Conservation (phyloP, 2,329 filamentous ascomycete species). For the Dendrostoma leiphaemia region DNA sequence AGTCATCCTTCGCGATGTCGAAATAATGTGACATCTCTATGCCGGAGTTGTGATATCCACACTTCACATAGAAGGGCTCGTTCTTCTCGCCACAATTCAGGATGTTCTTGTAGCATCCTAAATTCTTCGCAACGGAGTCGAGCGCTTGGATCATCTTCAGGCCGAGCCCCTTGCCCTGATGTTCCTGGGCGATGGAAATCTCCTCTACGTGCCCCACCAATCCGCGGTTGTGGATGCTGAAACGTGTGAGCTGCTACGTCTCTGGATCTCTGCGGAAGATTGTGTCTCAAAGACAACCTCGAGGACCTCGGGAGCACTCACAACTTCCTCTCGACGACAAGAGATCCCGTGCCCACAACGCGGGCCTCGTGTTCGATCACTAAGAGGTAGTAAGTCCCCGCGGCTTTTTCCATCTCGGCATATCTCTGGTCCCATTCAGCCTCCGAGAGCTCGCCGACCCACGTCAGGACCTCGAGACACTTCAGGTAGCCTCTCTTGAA, state of each 20-base stretch:
- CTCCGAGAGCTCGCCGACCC: constrained; percentile 69
- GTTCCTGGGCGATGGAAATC: constrained; percentile 74
- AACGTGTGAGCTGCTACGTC: not conserved
- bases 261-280: too few species aligned
- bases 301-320: constrained; percentile 42
- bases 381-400: constrained; percentile 65
- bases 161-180: constrained; percentile 80
- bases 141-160: constrained; percentile 74
- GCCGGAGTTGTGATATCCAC: constrained; percentile 18
- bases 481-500: constrained; percentile 71
- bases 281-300: too few species aligned
- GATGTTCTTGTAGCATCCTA: constrained; percentile 80
- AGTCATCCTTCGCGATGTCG: constrained; percentile 12
- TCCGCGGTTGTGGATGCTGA: constrained; percentile 63
- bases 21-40: constrained; percentile 20
- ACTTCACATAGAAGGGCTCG: constrained; percentile 67
- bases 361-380: constrained; percentile 62
- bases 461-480: constrained; percentile 73
- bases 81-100: constrained; percentile 77
- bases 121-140: constrained; percentile 67
- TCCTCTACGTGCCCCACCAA: constrained; percentile 81
- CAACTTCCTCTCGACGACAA: constrained; percentile 81
- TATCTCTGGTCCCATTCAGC: constrained; percentile 66
- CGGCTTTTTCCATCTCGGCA: constrained; percentile 49
- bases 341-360: constrained; percentile 71